A percentile compares a stretch with the other conserved stretches of the same genome.
Evolutionary conservation across 164 flowering plant genomes (phyloP).

Genomic region (Stephania cephalantha): DNA sequence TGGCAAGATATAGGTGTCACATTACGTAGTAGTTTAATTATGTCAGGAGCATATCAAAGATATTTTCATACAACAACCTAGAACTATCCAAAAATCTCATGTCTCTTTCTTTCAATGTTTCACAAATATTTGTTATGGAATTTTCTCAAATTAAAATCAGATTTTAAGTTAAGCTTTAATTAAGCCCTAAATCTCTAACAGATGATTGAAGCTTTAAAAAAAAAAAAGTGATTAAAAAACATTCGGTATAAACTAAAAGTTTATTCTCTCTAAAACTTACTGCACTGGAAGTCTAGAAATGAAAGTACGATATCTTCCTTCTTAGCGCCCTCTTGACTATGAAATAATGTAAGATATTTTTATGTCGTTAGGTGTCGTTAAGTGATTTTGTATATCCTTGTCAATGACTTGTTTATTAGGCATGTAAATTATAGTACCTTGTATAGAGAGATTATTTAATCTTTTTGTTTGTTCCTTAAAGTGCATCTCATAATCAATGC

Average conservation of each 20-base stretch:
- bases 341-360: no score
- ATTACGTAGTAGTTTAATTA: no score
- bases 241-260: background rate
- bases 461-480: background rate
- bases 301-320: background rate
- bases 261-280: background rate
- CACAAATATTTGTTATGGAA: background rate
- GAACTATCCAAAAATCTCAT: background rate
- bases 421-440: background rate
- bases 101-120: background rate
- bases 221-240: background rate
- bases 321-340: background rate
- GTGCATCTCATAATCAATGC: no score
- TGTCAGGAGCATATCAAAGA: no score
- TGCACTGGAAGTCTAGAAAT: no score
- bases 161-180: background rate
- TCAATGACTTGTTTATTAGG: background rate
- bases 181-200: background rate
- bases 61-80: no score
- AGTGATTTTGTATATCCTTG: no score
- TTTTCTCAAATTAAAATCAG: background rate
- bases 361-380: no score
- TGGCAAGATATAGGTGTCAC: no score
- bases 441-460: background rate
- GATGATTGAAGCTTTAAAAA: background rate